Percentiles rank a stretch among this genome's conserved stretches.
These are phyloP conservation scores for Starmerella floricola DNA, from an alignment of 805 yeast genomes.

Conservation along the genomic window DNA sequence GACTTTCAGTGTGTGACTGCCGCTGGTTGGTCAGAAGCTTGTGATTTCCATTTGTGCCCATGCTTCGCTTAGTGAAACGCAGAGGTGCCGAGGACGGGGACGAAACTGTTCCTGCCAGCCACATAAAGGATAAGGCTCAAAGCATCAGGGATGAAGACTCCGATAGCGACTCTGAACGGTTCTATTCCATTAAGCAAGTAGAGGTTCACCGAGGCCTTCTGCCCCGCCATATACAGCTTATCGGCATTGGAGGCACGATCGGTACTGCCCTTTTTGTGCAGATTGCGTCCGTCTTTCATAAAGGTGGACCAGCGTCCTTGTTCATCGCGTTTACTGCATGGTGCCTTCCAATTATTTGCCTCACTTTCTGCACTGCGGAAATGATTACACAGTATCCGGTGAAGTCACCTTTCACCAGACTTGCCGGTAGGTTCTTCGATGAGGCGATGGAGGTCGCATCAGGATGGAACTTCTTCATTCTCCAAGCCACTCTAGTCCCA, in stretches of 20 bases:
- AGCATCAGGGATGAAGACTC: background rate
- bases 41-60: too few species aligned
- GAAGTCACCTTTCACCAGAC: conserved; percentile 60
- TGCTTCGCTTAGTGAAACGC: background rate
- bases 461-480: conserved; percentile 70
- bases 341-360: conserved; percentile 55
- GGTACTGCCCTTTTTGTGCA: conserved; percentile 24
- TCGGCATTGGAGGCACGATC: conserved; percentile 25
- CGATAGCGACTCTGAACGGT: conserved; percentile 1
- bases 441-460: conserved; percentile 62
- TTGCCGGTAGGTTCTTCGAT: conserved; percentile 67
- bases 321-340: conserved; percentile 55
- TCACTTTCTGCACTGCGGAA: conserved; percentile 65
- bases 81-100: background rate
- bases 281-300: conserved; percentile 36
- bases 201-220: conserved; percentile 40
- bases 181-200: background rate
- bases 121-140: background rate
- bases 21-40: too few species aligned
- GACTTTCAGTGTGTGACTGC: too few species aligned
- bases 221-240: conserved; percentile 43
- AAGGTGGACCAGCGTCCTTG: conserved; percentile 60
- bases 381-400: conserved; percentile 67
- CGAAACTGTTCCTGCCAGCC: background rate
- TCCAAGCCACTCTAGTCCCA: conserved; percentile 68